phyloP scores from a whole-genome alignment of 805 yeast genomes.

The Candida ponderosae region DNA sequence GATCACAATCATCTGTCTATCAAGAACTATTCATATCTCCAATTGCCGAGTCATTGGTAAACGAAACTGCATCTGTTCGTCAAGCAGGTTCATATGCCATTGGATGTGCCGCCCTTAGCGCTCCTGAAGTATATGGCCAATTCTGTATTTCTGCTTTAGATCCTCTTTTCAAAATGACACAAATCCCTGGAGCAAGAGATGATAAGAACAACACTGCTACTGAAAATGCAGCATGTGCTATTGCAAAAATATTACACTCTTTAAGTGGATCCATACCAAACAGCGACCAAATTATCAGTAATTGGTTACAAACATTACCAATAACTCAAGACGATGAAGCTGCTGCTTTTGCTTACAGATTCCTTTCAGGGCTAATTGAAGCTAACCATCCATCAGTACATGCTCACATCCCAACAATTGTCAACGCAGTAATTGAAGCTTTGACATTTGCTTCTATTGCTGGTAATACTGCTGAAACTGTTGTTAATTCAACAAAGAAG shows the following conservation, averaged over 20 bases:
- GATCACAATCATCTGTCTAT: constrained; percentile 56
- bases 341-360: constrained; percentile 76
- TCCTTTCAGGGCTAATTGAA: constrained; percentile 64
- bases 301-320: constrained; percentile 82
- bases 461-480: constrained; percentile 65
- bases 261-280: constrained; percentile 55
- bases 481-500: constrained; percentile 54
- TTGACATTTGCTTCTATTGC: constrained; percentile 55
- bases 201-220: constrained; percentile 83
- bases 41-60: constrained; percentile 58
- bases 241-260: constrained; percentile 73
- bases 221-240: constrained; percentile 74
- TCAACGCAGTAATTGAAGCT: constrained; percentile 70
- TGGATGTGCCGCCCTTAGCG: constrained; percentile 81
- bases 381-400: constrained; percentile 53
- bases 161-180: constrained; percentile 63
- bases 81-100: constrained; percentile 82
- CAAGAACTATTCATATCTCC: constrained; percentile 57
- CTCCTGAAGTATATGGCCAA: constrained; percentile 56
- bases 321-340: constrained; percentile 80
- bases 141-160: constrained; percentile 65
- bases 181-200: constrained; percentile 74
- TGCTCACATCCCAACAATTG: constrained; percentile 47
- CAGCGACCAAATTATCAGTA: constrained; percentile 51
- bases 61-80: constrained; percentile 64